Evolutionary conservation across 768 basidiomycete genomes (phyloP), one percentile per base, ranked within the genome.

Genomic region (Cystobasidium onofrii): DNA sequence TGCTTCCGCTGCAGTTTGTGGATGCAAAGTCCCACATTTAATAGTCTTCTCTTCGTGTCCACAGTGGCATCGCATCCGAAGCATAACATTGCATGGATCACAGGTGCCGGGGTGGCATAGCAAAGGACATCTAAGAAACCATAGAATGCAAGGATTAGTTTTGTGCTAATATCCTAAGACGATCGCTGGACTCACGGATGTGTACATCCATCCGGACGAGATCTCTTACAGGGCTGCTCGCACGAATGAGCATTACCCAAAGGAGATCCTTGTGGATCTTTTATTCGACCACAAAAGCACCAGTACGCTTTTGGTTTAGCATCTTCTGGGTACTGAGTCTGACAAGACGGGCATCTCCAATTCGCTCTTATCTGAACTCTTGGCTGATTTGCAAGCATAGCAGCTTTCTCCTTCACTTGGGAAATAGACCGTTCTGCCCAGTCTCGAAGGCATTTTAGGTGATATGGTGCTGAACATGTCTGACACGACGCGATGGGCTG

Each of bases 341-440:
- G 92, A 83, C 95, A 98, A 0, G 91, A 92, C 0, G 95, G 95
- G 81, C 95, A 98, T 65, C 89, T 84, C 95, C 95, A 98, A 79
- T 91, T 88, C 0, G 89, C 92, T 17, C 82, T 83, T 69, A 84
- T 83, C 73, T 71, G 69, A 29, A 71, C 69, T 20, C 69, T 52
- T 13, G 50, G 69, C 34, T 71, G 69, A 60, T 60, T 60, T 29
- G 25, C 29, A 76, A 15, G 89, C 88, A 62, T 88, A 87, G 78
- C 80, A 75, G 55, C 79, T 78, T 34, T 76, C 75, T 43, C 77
- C 74, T 66, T 65, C 0, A 1, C 70, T 41, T 1, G 10, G 4
- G 70, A 43, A 73, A 79, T 77, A 64, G 88, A 90, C 82, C 90
- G 90, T 33, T 84, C 82, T 0, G 92, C 92, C 95, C 95, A 98